Evolutionary conservation across 106 monocot genomes (phyloP).

Genomic region (Acorus calamus): DNA sequence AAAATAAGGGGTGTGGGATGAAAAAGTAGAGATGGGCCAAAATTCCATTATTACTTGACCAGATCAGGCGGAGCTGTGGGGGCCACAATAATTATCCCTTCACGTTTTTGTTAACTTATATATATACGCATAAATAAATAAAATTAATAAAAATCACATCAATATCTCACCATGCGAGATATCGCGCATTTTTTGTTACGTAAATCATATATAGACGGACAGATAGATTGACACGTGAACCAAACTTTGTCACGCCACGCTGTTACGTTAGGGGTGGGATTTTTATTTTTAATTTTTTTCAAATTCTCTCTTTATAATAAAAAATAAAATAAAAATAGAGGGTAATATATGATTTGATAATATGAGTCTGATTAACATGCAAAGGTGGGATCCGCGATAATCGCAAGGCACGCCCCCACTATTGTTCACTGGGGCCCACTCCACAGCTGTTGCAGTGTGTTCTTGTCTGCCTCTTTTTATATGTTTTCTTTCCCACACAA

Average conservation of each 20-base stretch:
- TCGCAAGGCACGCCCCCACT: constrained; percentile 23
- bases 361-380: no score
- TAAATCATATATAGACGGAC: no score
- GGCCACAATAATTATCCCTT: constrained; percentile 7
- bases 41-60: constrained; percentile 27
- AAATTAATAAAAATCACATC: not conserved
- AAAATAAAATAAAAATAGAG: no score
- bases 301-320: no score
- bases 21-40: constrained; percentile 8
- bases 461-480: constrained; percentile 8
- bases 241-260: no score
- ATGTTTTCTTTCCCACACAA: not conserved
- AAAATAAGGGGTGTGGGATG: not conserved
- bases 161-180: no score
- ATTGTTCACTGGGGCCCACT: constrained; percentile 2
- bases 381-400: constrained; percentile 22
- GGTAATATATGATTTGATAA: no score
- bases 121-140: not conserved
- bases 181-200: no score
- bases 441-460: constrained; percentile 22
- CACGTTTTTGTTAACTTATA: no score
- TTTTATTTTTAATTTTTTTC: no score
- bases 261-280: no score
- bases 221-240: no score
- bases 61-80: constrained; percentile 12